Base-by-base conservation (phyloP, 179 eudicot species). In the Patellifolia procumbens region DNA sequence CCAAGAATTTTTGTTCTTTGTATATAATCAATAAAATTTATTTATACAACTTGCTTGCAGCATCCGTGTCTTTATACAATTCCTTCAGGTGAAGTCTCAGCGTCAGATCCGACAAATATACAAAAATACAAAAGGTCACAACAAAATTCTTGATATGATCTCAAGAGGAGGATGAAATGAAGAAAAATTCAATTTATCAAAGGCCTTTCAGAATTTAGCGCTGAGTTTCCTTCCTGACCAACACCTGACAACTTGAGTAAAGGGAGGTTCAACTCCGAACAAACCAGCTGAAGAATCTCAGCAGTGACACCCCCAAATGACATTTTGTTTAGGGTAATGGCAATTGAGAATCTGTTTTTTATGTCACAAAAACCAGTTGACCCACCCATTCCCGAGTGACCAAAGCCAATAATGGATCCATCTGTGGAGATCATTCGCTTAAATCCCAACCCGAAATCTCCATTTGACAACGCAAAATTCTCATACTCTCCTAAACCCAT, bases 361-460 rank as follows among this genome's bases (percentile, higher is more conserved):
- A 83, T 81, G 82, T 95, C 91, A 81, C 99, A 95, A 71, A 77
- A 90, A 17, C 95, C 97, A 0, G 95, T 93, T 17, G 99, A 95
- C 68, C 99, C 99, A 42, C 99, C 99, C 91, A 93, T 84, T 42
- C 99, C 97, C 0, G 97, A 84, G 79, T 95, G 99, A 78, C 99
- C 99, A n/a, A 95, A 95, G 11, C 97, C 99, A 55, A 85, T 78
- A 55, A 90, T 60, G 7, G 81, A 74, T 12, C 95, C 97, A 74
- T 95, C 97, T n/a, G 52, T 74, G 0, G 89, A 77, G 16, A 81
- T 83, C 62, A 83, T 78, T 76, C 90, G 90, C 86, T 79, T 91
- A 73, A 95, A 95, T 43, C 99, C 99, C 32, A 93, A 83, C 46
- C 99, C 99, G 58, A 90, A 93, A 32, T 80, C 83, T 37, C 97